Evolutionary conservation across 495 filamentous ascomycete genomes (phyloP), one percentile per base, ranked within the genome.

Genomic region (Aspergillus heteromorphus): DNA sequence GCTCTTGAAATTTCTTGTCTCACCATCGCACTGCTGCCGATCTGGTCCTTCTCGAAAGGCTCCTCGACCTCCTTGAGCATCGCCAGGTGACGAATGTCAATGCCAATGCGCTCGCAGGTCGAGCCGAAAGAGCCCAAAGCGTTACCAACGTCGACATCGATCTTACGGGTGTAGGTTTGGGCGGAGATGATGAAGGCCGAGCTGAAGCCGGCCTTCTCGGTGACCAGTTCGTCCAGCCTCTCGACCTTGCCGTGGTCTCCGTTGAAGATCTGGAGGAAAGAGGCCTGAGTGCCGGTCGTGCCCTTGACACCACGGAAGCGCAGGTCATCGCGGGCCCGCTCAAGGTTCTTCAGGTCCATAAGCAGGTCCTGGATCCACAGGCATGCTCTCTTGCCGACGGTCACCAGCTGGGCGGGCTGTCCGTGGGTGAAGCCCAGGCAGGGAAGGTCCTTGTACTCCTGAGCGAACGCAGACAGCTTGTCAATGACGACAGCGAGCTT

Each of bases 351-450:
- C 38, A 98, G 79, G 54, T 97, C 93, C 76, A 92, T 86, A 59
- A 93, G 73, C 14, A 97, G 79, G 64, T 96, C 89, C 67, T 93
- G 89, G 40, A 87, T 83, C 92, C 92, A 97, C 58, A 91, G 83
- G 49, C 81, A 80, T 13, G 88, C 83, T 58, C 73, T 60, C 69
- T 74, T 75, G 51, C 93, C 92, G 17, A 97, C 87, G 9, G 93
- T 95, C 54, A 89, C 92, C 52, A 86, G 74, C 70, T 92, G 87
- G 55, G 83, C 81, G 57, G 87, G 78, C 71, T 93, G 89, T 53
- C 83, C 83, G 70, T 97, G 90, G n/a, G 91, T 96, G 76, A 88
- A 96, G 11, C 83, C 88, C 6, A 96, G 78, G 53, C 65, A 69
- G 40, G 72, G 73, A 50, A 77, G 60, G 54, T 76, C 83, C 74